These are phyloP conservation scores for Cyclotella choctawhatcheeana DNA, from an alignment of 108 stramenopile genomes.

Conservation along the genomic window DNA sequence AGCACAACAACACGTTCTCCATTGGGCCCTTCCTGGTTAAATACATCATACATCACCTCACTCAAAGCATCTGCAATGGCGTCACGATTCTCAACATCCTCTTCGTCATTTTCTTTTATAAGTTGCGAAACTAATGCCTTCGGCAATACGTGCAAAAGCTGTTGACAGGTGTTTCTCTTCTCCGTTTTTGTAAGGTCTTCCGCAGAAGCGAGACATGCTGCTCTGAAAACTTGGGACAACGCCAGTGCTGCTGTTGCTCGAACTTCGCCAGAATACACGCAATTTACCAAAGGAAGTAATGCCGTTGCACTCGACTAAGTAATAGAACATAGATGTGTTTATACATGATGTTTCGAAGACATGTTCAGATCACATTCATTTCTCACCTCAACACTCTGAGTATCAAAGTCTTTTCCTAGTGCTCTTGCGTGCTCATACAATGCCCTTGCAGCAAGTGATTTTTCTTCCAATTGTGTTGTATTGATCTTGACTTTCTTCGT, in stretches of 20 bases:
- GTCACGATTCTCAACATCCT: conserved; percentile 70
- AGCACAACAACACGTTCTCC: conserved; percentile 52
- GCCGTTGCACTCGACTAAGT: conserved; percentile 50
- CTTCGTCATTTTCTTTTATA: conserved; percentile 53
- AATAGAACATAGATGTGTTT: no score
- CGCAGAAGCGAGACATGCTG: conserved; percentile 62
- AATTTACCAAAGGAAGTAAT: conserved; percentile 64
- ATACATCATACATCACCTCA: conserved; percentile 68
- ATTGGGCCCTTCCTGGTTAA: conserved; percentile 36
- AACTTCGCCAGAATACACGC: conserved; percentile 79
- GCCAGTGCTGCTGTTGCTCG: conserved; percentile 76
- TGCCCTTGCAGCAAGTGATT: conserved; percentile 68
- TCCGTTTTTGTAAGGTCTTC: conserved; percentile 29
- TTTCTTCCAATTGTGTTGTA: conserved; percentile 78
- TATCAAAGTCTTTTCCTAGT: conserved; percentile 61
- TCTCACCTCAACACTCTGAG: conserved; percentile 54
- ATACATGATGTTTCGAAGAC: no score
- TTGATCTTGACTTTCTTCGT: conserved; percentile 78
- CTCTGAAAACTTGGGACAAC: conserved; percentile 77
- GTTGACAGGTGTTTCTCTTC: conserved; percentile 32
- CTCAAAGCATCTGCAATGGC: conserved; percentile 79
- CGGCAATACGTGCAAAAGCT: conserved; percentile 47
- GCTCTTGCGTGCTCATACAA: conserved; percentile 79
- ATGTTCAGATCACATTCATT: no score
- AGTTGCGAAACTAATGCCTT: conserved; percentile 66